phyloP scores from a whole-genome alignment of 2,329 filamentous ascomycete species.

The Plectosphaerella plurivora region DNA sequence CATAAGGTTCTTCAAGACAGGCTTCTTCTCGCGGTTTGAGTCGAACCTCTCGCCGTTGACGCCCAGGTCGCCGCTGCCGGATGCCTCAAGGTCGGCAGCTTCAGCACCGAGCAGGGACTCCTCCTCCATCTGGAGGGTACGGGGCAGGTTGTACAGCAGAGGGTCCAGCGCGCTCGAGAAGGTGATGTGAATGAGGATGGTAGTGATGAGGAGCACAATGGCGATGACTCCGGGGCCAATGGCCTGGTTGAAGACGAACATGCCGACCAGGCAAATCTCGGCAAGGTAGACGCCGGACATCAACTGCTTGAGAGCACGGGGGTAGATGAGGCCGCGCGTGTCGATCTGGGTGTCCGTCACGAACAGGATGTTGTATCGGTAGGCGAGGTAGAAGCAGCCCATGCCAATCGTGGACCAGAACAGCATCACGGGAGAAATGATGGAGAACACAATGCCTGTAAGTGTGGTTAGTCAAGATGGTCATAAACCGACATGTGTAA shows the following conservation, averaged over 20 bases:
- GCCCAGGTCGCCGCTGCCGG: conserved; percentile 3
- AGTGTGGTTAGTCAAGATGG: conserved; percentile 12
- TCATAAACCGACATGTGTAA: background rate
- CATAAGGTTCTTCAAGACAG: conserved; percentile 11
- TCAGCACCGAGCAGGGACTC: conserved; percentile 20
- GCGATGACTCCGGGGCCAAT: conserved; percentile 71
- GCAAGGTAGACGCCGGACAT: conserved; percentile 77
- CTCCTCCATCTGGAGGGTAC: conserved; percentile 45
- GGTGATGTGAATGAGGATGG: conserved; percentile 70
- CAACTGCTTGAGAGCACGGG: conserved; percentile 82
- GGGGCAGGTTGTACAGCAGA: conserved; percentile 67
- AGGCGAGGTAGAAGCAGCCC: conserved; percentile 75
- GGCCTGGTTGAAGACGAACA: conserved; percentile 67
- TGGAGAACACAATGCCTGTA: conserved; percentile 67
- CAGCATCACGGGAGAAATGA: conserved; percentile 78
- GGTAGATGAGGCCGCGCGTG: conserved; percentile 84
- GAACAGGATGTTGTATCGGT: conserved; percentile 83
- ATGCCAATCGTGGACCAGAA: conserved; percentile 76
- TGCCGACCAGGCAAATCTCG: conserved; percentile 73
- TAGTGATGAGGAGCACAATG: conserved; percentile 71
- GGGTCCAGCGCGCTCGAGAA: conserved; percentile 67
- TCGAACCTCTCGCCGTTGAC: background rate
- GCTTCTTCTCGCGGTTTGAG: conserved; percentile 13
- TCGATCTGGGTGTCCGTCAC: conserved; percentile 76
- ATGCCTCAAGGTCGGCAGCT: background rate